These are phyloP conservation scores for Chenopodium album DNA, from an alignment of 148 eudicot genomes.

Conservation along the genomic window DNA sequence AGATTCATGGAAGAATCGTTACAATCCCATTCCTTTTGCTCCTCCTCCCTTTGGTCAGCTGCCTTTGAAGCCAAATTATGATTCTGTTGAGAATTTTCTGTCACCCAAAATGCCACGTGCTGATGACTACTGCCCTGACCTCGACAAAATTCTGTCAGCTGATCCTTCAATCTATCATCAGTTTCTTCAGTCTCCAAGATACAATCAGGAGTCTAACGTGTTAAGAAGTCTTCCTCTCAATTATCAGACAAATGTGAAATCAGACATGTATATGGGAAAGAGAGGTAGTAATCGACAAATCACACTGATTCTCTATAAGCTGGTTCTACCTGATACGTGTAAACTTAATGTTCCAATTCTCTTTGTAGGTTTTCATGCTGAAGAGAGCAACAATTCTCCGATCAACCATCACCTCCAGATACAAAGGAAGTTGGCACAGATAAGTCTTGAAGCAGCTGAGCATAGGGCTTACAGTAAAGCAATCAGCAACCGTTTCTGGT, in stretches of 20 bases:
- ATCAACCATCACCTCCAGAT: slow-evolving; percentile 29
- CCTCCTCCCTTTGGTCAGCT: slow-evolving; percentile 3
- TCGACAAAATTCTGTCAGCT: slow-evolving; percentile 8
- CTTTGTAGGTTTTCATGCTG: slow-evolving; percentile 17
- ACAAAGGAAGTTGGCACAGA: slow-evolving; percentile 27
- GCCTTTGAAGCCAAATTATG: slow-evolving; percentile 12
- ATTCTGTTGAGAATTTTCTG: slow-evolving; percentile 2
- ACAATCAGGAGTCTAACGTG: slow-evolving; percentile 18
- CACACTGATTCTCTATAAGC: background rate
- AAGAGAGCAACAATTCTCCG: slow-evolving; percentile 6
- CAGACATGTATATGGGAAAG: slow-evolving; percentile 15
- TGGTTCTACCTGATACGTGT: background rate
- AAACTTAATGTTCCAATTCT: background rate
- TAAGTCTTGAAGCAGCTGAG: slow-evolving; percentile 17
- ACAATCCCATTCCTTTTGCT: slow-evolving; percentile 1
- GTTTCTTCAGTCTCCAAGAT: slow-evolving; percentile 16
- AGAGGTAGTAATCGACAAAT: slow-evolving; percentile 20
- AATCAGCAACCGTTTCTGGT: slow-evolving; percentile 9
- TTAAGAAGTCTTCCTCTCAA: slow-evolving; percentile 12
- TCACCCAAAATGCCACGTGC: slow-evolving; percentile 10
- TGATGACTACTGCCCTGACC: slow-evolving; percentile 20
- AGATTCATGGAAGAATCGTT: slow-evolving; percentile 26
- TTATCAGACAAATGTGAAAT: slow-evolving; percentile 20
- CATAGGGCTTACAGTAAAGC: slow-evolving; percentile 15
- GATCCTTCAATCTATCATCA: slow-evolving; percentile 19